A percentile compares a stretch with the other conserved stretches of the same genome.
Conservation (phyloP, 2,329 filamentous ascomycete genomes). For the Trichoderma harzianum region DNA sequence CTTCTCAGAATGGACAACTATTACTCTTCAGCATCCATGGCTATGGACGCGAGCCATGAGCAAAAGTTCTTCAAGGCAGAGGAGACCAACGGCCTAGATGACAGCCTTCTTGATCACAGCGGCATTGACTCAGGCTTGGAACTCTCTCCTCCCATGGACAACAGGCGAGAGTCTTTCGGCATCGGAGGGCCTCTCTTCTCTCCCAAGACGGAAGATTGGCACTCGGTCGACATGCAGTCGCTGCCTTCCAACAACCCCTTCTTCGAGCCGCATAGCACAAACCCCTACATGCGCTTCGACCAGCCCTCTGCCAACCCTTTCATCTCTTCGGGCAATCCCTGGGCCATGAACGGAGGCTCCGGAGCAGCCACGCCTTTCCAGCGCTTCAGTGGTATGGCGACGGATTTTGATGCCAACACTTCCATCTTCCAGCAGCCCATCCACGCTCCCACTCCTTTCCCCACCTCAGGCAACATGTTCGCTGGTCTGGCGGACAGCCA, state of each 20-base stretch:
- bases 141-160: constrained; percentile 62
- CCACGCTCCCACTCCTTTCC: constrained; percentile 54
- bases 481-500: constrained; percentile 46
- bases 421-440: constrained; percentile 54
- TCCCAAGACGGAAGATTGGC: constrained; percentile 63
- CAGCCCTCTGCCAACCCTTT: constrained; percentile 45
- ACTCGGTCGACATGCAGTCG: constrained; percentile 62
- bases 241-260: constrained; percentile 63
- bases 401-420: constrained; percentile 53
- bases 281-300: constrained; percentile 59
- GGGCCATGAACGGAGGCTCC: constrained; percentile 63
- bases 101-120: constrained; percentile 57
- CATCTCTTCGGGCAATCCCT: constrained; percentile 44
- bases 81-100: constrained; percentile 60
- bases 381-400: constrained; percentile 56
- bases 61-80: constrained; percentile 60
- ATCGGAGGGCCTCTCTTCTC: constrained; percentile 57
- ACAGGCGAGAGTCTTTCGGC: constrained; percentile 62
- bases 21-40: constrained; percentile 49
- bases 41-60: constrained; percentile 51
- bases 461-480: constrained; percentile 53
- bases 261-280: constrained; percentile 57
- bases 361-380: constrained; percentile 73
- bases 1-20: constrained; percentile 34
- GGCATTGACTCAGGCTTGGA: constrained; percentile 59